phyloP scores from a whole-genome alignment of 2,329 filamentous ascomycete species.

The Ceratocystis albifundus region DNA sequence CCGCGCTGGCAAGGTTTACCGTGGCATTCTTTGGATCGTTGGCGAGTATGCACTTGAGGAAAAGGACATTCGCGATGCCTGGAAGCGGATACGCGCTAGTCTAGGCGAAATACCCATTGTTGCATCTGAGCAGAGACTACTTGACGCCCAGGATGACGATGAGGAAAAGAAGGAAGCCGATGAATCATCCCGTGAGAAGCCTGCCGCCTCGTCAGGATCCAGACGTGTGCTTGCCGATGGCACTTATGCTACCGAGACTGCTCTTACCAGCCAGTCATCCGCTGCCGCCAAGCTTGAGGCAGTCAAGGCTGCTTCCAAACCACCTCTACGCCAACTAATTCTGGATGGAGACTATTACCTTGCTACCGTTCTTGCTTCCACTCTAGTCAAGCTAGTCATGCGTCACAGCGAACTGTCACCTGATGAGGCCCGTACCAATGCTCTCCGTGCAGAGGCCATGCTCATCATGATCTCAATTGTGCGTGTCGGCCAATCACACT shows the following conservation, averaged over 20 bases:
- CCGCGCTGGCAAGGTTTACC: constrained; percentile 90
- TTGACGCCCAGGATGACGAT: constrained; percentile 71
- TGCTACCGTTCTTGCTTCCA: constrained; percentile 87
- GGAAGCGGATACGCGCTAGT: constrained; percentile 89
- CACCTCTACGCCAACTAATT: constrained; percentile 84
- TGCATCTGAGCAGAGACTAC: constrained; percentile 79
- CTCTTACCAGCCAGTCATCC: constrained; percentile 82
- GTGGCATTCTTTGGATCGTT: constrained; percentile 93
- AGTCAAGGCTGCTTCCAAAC: constrained; percentile 93
- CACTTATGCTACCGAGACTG: constrained; percentile 94
- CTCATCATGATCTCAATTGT: constrained; percentile 99
- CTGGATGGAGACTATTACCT: constrained; percentile 96
- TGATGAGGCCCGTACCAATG: constrained; percentile 79
- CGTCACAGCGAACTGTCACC: constrained; percentile 86
- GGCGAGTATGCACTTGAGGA: constrained; percentile 94
- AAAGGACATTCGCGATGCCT: constrained; percentile 87
- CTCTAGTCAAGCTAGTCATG: constrained; percentile 95
- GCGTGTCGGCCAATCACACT: constrained; percentile 95
- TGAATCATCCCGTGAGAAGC: constrained; percentile 65
- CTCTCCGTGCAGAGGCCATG: constrained; percentile 92
- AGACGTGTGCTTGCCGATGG: constrained; percentile 89
- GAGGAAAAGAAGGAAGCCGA: constrained; percentile 41
- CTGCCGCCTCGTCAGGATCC: constrained; percentile 65
- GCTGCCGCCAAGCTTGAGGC: constrained; percentile 86
- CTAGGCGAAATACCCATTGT: constrained; percentile 95